Percentiles rank a stretch among this genome's conserved stretches.
These are phyloP conservation scores for Saitoella complicata DNA, from an alignment of 805 yeast genomes.

Conservation along the genomic window DNA sequence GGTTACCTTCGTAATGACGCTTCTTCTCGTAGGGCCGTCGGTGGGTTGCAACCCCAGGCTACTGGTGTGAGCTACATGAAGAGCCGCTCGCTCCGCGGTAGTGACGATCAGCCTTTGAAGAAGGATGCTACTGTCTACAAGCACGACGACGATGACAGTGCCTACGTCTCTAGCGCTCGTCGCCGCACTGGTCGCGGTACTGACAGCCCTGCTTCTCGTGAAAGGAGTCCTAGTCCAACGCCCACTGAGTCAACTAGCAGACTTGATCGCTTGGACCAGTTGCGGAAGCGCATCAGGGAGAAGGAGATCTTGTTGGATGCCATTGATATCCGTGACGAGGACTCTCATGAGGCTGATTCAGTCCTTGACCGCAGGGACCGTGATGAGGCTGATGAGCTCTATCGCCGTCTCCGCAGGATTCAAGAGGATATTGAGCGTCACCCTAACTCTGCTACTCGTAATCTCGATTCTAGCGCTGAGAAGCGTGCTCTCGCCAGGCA, in stretches of 20 bases:
- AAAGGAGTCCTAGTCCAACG: conserved; percentile 7
- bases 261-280: conserved; percentile 14
- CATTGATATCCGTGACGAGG: conserved; percentile 42
- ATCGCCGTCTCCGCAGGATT: conserved; percentile 36
- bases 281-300: conserved; percentile 53
- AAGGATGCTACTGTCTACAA: conserved; percentile 45
- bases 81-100: conserved; percentile 20
- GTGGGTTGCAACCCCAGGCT: conserved; percentile 12
- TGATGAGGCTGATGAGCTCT: conserved; percentile 48
- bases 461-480: conserved; percentile 24
- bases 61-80: conserved; percentile 20
- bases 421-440: conserved; percentile 24
- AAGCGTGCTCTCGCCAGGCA: conserved; percentile 37
- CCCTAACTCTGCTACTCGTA: conserved; percentile 13
- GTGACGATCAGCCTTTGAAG: conserved; percentile 20
- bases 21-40: conserved; percentile 14
- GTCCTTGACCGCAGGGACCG: conserved; percentile 25
- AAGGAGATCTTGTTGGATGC: conserved; percentile 57
- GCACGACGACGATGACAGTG: conserved; percentile 51
- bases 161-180: conserved; percentile 46
- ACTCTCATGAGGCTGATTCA: conserved; percentile 23
- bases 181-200: conserved; percentile 29
- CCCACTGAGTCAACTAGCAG: background rate
- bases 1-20: conserved; percentile 34
- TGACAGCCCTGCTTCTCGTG: conserved; percentile 10